Base-by-base conservation (phyloP, 2,329 filamentous ascomycete species). In the Xylariales sp. region DNA sequence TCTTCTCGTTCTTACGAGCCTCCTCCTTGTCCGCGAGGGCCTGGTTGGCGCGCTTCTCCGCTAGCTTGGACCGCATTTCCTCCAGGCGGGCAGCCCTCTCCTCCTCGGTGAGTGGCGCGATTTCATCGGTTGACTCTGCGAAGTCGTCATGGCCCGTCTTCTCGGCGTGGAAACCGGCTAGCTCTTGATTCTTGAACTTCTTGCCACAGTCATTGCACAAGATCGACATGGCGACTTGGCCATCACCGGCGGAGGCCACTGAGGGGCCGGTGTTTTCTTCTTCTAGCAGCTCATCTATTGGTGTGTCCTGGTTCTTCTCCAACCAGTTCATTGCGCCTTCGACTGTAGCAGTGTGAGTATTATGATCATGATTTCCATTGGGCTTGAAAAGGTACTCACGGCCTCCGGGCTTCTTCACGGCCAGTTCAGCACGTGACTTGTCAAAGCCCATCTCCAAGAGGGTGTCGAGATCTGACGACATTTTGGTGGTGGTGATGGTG, bases 191-290 rank as follows among this genome's bases (percentile, higher is more conserved):
- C 51, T 87, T 78, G 66, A 98, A 94, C 60, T 82, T 85, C 74
- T 95, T 96, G 58, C 86, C 85, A 59, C 93, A 98, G 43, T 96
- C 91, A 50, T 95, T 93, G 75, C 93, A 98, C 38, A 94, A 76
- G 42, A 97, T 79, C 36, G 88, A 95, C 56, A 81, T 78, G 42
- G 89, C 86, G 42, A 78, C 71, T 55, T 84, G 80, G 45, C 84
- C 87, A 2, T 78, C 78, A 53, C 86, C 73, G 3, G 90, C 70
- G n/a, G 79, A 75, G 4, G 81, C 76, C 9, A 74, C 66, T 15
- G 66, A 66, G 20, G 69, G 65, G 15, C 71, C 70, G 48, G 69
- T 72, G 3, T 71, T 73, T 7, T 78, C 72, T 3, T 74, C 66
- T 20, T 71, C 73, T 48, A 86, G 76, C 47, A 97, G 82, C 44